Evolutionary conservation across 352 stramenopile species (phyloP).

Genomic region (Globisporangium nunn): DNA sequence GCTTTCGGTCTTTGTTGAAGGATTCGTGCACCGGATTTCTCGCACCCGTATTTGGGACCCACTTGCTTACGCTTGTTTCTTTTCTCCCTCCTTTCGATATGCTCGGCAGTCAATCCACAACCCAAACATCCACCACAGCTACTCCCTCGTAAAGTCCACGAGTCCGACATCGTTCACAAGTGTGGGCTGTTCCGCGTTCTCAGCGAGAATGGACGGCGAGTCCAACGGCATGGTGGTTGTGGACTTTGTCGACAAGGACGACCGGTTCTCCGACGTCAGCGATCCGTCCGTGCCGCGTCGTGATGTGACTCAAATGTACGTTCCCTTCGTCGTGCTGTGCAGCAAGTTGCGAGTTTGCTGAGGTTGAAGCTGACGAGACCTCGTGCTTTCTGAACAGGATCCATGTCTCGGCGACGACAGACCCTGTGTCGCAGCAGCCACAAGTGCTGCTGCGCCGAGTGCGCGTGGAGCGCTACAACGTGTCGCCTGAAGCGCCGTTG

Average conservation of each 20-base stretch:
- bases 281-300: conserved; percentile 3
- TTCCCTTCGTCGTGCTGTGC: conserved; percentile 4
- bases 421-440: conserved; percentile 21
- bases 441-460: conserved; percentile 41
- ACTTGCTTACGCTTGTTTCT: too few species aligned
- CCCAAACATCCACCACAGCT: conserved; percentile 19
- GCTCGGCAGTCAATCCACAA: conserved; percentile 21
- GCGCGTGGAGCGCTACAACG: conserved; percentile 38
- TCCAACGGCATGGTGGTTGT: conserved; percentile 27
- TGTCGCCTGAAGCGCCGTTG: conserved; percentile 25
- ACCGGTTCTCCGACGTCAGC: conserved; percentile 21
- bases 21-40: too few species aligned
- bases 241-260: conserved; percentile 43
- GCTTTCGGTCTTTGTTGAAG: too few species aligned
- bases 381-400: neutral
- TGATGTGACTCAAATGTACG: conserved; percentile 18
- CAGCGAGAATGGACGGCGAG: conserved; percentile 12
- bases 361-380: neutral
- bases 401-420: conserved; percentile 21
- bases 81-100: too few species aligned
- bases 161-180: conserved; percentile 29
- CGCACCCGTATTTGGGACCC: too few species aligned
- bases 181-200: conserved; percentile 30
- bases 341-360: too few species aligned
- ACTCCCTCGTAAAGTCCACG: conserved; percentile 31